Base-by-base conservation (phyloP, 768 basidiomycete species). In the Russula foetens region DNA sequence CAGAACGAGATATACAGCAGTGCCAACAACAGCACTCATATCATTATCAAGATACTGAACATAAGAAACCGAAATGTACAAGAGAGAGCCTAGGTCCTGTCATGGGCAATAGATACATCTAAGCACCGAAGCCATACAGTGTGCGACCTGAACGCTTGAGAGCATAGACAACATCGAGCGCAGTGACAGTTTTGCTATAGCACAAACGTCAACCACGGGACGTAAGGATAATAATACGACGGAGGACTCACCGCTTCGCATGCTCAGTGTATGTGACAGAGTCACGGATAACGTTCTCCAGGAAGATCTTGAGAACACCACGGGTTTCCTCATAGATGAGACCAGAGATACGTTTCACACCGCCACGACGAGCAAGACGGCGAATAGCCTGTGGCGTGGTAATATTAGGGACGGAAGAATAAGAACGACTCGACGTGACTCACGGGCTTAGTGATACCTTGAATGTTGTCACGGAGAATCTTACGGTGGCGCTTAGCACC, bases 401-500 rank as follows among this genome's bases (percentile, higher is more conserved):
- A 21, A 29, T 45, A 8, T 73, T 69, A 47, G 47, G 50, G 65
- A 57, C 24, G 1, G 43, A 31, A 48, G 31, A 52, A 60, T 17
- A 73, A 41, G 7, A 38, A 24, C 17, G 35, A 33, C n/a, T 44
- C 48, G 24, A n/a, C 33, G 43, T 3, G 33, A 65, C 65, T 56
- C 38, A 75, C 58, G 43, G 74, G 69, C 45, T 84, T 83, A 39
- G 82, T 83, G 55, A 81, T 71, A 76, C 83, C 84, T 70, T 85
- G 84, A 64, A 85, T 85, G 77, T 85, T 85, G 67, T 85, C 84
- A 71, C 92, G 91, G 71, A 95, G 83, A 76, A 97, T 93, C 79
- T 96, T 97, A 72, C 93, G 88, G 77, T 95, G 92, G 76, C 93
- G 87, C 82, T 93, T 92, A 49, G 91, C 90, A 73, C 93, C 93